Percentiles rank a stretch among this genome's conserved stretches.
These are phyloP conservation scores for Pleurotus cornucopiae DNA, from an alignment of 768 basidiomycete species.

Conservation along the genomic window DNA sequence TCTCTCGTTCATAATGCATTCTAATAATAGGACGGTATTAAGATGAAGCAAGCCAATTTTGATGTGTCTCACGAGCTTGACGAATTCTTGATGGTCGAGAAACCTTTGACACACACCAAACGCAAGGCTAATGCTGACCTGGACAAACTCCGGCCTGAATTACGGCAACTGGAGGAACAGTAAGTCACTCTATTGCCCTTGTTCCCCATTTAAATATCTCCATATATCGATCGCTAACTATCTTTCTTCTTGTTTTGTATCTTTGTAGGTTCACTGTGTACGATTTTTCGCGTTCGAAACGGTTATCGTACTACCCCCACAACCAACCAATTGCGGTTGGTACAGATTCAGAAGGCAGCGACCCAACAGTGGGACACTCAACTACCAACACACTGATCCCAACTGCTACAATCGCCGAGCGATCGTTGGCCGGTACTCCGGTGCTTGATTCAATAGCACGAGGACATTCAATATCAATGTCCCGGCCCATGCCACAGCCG, in stretches of 20 bases:
- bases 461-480: slow-evolving; percentile 7
- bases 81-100: slow-evolving; percentile 95
- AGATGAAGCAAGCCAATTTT: slow-evolving; percentile 98
- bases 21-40: slow-evolving; percentile 11
- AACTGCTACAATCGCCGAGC: slow-evolving; percentile 44
- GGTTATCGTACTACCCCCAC: slow-evolving; percentile 86
- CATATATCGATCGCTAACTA: not conserved
- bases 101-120: slow-evolving; percentile 92
- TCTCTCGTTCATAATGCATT: slow-evolving; percentile 1
- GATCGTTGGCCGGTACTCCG: slow-evolving; percentile 43
- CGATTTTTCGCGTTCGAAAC: slow-evolving; percentile 69
- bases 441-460: slow-evolving; percentile 16
- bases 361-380: slow-evolving; percentile 38
- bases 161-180: slow-evolving; percentile 93
- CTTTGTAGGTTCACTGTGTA: slow-evolving; percentile 77
- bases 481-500: slow-evolving; percentile 14
- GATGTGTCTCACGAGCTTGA: slow-evolving; percentile 97
- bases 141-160: slow-evolving; percentile 87
- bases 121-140: slow-evolving; percentile 84
- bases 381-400: slow-evolving; percentile 37
- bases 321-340: slow-evolving; percentile 58
- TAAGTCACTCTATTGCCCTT: slow-evolving; percentile 28
- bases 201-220: not conserved
- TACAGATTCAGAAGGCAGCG: slow-evolving; percentile 35
- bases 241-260: slow-evolving; percentile 8